phyloP scores from a whole-genome alignment of 73 alveolate species.

The Uronychia setigera region DNA sequence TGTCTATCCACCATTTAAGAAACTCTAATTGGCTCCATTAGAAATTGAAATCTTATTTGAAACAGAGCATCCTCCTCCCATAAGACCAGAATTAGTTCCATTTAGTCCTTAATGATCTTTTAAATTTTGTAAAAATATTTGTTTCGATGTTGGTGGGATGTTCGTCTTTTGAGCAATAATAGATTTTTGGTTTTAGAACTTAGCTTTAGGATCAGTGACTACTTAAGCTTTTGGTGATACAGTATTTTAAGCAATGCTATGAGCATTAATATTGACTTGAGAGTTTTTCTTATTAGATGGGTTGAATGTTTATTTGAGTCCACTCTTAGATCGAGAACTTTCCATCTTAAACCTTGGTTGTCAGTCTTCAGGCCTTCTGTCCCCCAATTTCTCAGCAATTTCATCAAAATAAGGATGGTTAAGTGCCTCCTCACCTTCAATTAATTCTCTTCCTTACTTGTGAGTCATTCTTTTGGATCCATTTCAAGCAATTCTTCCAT shows the following conservation, averaged over 20 bases:
- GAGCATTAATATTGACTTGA: neutral
- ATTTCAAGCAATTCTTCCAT: constrained; percentile 47
- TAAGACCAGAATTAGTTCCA: too few relatives aligned
- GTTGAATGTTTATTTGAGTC: neutral
- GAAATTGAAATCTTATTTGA: too few relatives aligned
- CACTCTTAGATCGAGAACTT: neutral
- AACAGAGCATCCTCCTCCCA: too few relatives aligned
- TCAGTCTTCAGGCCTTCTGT: neutral
- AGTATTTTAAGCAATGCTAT: neutral
- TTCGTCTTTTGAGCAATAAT: neutral
- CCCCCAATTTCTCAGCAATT: neutral
- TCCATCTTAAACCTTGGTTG: neutral
- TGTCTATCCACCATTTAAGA: too few relatives aligned
- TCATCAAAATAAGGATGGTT: constrained; percentile 54
- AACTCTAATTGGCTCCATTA: too few relatives aligned
- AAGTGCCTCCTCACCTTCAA: constrained; percentile 51
- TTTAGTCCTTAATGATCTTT: too few relatives aligned
- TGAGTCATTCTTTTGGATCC: too few relatives aligned
- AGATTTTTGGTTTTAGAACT: neutral
- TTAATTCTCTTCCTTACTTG: constrained; percentile 42
- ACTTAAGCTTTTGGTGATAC: neutral
- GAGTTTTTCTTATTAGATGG: neutral
- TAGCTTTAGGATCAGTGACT: neutral
- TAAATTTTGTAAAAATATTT: neutral
- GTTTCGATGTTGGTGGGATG: neutral